Base-by-base conservation (phyloP, 495 filamentous ascomycete genomes). In the Achaetomiella virescens region DNA sequence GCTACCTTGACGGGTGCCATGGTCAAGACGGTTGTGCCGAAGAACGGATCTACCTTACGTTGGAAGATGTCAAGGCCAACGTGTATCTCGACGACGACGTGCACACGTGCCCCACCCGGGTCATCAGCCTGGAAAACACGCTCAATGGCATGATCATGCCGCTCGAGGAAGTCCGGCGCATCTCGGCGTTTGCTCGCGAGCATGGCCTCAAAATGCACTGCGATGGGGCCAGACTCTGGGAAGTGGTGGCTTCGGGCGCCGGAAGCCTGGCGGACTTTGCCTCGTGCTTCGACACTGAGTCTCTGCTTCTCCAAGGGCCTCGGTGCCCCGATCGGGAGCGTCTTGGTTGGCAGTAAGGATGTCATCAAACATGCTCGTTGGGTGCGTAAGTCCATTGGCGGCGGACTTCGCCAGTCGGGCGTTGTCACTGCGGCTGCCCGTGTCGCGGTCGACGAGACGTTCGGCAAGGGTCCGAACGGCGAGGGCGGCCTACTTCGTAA, bases 261-360 rank as follows among this genome's bases (percentile, higher is more conserved):
- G 80, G 82, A 4, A 78, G 71, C 36, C 66, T 97, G 25, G 55
- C 77, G 3, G 88, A 90, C 3, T 96, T 84, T 59, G 75, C 84
- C 10, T 76, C 67, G 17, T 77, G 84, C 48, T 90, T 93, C 60
- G 92, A 97, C 62, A 91, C 84, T 93, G 1, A 87, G 78, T 52
- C 74, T 96, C 11, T 96, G 90, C 68, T 92, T 97, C 64, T 86
- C 83, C 24, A 97, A 97, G 71, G 88, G 90, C 0, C 75, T 97
- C 0, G 92, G 92, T 0, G 92, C 92, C 0, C 92, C 92, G 0
- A 84, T 95, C 46, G 92, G 92, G 1, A 87, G 83, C 52, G 83
- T 95, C 45, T 71, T 96, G 27, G 78, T 91, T 0, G 90, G 89
- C 2, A 77, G 71, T 10, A 69, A 78, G 54, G 68, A 71, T 0